These are phyloP conservation scores for Pugionium dolabratum DNA, from an alignment of 345 rosid species.

Conservation along the genomic window DNA sequence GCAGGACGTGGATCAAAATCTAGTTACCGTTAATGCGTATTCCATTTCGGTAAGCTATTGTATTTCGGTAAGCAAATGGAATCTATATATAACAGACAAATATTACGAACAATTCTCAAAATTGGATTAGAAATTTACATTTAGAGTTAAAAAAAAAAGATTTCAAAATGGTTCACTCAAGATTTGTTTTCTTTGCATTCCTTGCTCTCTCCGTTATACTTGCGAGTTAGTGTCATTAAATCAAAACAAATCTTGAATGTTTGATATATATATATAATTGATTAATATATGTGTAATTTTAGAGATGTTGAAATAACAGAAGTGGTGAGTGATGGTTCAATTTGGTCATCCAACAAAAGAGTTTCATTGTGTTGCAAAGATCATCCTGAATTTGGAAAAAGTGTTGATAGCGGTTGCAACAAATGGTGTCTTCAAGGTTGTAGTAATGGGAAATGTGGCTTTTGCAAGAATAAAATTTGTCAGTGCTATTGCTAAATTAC, in stretches of 20 bases:
- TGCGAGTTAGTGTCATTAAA: constrained; percentile 21
- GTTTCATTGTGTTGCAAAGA: constrained; percentile 17
- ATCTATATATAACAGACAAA: too few relatives aligned
- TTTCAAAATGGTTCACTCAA: constrained; percentile 1
- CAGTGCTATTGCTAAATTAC: constrained; percentile 11
- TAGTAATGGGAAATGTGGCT: background rate
- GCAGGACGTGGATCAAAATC: too few relatives aligned
- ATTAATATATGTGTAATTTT: background rate
- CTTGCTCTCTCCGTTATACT: constrained; percentile 18
- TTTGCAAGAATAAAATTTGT: constrained; percentile 19
- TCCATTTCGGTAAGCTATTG: too few relatives aligned
- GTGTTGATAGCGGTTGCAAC: background rate
- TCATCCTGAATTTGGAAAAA: constrained; percentile 9
- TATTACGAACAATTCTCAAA: background rate
- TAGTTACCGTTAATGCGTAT: too few relatives aligned
- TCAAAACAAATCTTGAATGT: background rate
- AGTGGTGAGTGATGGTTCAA: background rate
- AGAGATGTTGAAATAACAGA: constrained; percentile 5
- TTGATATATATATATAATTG: too few relatives aligned
- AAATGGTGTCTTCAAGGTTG: constrained; percentile 21
- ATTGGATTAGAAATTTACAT: background rate
- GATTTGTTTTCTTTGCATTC: constrained; percentile 17
- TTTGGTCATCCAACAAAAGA: constrained; percentile 9
- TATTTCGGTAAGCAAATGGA: too few relatives aligned
- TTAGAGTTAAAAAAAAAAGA: background rate